Base-by-base conservation (phyloP, 306 rosid genomes). In the Styphnolobium japonicum region DNA sequence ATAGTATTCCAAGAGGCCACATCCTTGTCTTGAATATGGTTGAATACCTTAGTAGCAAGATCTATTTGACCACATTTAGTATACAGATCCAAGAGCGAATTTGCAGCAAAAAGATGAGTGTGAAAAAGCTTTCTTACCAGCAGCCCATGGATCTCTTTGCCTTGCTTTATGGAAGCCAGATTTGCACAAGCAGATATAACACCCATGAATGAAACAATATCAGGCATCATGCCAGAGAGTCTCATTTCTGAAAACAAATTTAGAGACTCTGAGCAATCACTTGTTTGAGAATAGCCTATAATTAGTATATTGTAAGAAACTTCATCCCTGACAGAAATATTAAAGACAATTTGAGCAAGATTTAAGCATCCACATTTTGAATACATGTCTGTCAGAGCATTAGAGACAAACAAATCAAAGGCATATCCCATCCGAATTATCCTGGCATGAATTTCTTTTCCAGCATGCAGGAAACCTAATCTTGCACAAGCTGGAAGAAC, bases 1-100 rank as follows among this genome's bases (percentile, higher is more conserved):
- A 94, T 94, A 16, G 97, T 91, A 90, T 94, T 94, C 98, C 98
- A 94, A 29, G 98, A 92, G 29, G 93, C 92, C 42, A 82, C 92
- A 75, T 94, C 95, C 83, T 85, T 92, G 80, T 64, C 55, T 60
- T 85, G 75, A 46, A 94, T 91, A 71, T 25, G 79, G 33, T 89
- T 82, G 53, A 94, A 94, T 84, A 94, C 86, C 82, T 86, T 90
- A 34, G 84, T 71, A 39, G 97, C 97, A 0, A 89, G 80, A 64
- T 89, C 93, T 40, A 92, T 92, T 82, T 86, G 89, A 49, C 97
- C 97, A 10, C 97, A 92, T 89, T 92, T 94, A 40, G 92, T 87
- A 57, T 94, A 94, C 42, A 94, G 82, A 86, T 92, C 98, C 81
- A 94, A 40, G 23, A 94, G 92, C 21, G 97, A 83, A 86, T 94